phyloP scores from a whole-genome alignment of 1,139 yeast species.

The Pichia terricola region DNA sequence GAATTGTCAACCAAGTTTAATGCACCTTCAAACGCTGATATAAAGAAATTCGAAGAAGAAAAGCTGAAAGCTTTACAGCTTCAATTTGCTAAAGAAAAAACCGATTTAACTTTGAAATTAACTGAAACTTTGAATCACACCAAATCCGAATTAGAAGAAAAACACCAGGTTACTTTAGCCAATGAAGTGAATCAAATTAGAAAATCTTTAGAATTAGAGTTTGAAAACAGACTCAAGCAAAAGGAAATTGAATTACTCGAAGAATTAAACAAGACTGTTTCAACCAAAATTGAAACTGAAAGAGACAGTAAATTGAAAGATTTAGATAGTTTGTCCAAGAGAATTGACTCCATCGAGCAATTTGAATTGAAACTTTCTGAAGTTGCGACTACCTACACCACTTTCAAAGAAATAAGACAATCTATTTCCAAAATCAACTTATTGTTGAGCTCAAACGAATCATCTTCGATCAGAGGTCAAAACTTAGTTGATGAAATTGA shows the following conservation, averaged over 20 bases:
- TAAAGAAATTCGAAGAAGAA: constrained; percentile 34
- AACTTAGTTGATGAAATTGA: constrained; percentile 25
- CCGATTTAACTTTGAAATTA: constrained; percentile 40
- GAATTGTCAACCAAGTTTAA: constrained; percentile 23
- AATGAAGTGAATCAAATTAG: constrained; percentile 65
- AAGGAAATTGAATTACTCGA: constrained; percentile 65
- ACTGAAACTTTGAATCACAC: constrained; percentile 42
- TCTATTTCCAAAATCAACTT: constrained; percentile 46
- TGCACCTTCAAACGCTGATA: constrained; percentile 36
- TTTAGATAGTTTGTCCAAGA: constrained; percentile 48
- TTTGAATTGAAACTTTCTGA: constrained; percentile 50
- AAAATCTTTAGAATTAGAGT: constrained; percentile 60
- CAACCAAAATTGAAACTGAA: constrained; percentile 63
- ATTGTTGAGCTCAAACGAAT: constrained; percentile 29
- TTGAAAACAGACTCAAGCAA: constrained; percentile 66
- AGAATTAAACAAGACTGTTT: constrained; percentile 56
- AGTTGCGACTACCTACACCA: constrained; percentile 47
- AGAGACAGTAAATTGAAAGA: constrained; percentile 73
- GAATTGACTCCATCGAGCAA: constrained; percentile 50
- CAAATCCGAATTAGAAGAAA: constrained; percentile 52
- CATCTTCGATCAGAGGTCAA: constrained; percentile 25
- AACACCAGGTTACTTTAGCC: constrained; percentile 49
- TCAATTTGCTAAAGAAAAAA: constrained; percentile 48
- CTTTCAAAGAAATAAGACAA: constrained; percentile 47
- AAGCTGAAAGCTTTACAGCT: constrained; percentile 35